Evolutionary conservation across 140 eudicot genomes (phyloP).

Genomic region (Senecio squalidus): DNA sequence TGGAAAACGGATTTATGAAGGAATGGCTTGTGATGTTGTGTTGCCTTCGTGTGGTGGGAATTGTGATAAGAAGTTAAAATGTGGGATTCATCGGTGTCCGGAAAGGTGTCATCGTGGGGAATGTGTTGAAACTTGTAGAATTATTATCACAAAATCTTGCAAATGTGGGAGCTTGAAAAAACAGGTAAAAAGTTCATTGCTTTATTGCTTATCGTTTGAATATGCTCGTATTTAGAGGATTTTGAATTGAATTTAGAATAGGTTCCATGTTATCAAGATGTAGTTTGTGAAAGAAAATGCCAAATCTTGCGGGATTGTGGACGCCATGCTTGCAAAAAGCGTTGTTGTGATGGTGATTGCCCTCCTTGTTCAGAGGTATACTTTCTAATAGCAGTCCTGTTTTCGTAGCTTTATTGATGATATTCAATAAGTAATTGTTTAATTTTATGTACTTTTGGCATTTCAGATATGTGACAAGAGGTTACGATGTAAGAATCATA

Average conservation of each 20-base stretch:
- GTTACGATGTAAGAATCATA: conserved; percentile 95
- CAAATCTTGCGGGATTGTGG: conserved; percentile 85
- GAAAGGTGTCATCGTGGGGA: conserved; percentile 90
- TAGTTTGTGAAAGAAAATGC: conserved; percentile 95
- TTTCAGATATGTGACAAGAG: conserved; percentile 88
- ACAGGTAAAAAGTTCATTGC: conserved; percentile 49
- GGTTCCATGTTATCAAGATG: conserved; percentile 98
- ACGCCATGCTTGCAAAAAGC: conserved; percentile 90
- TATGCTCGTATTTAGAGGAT: conserved; percentile 9
- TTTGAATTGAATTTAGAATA: conserved; percentile 53
- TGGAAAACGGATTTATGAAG: conserved; percentile 77
- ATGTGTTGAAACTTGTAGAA: conserved; percentile 77
- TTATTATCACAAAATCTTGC: conserved; percentile 61
- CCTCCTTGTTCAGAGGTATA: conserved; percentile 97
- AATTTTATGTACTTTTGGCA: neutral
- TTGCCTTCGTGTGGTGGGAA: conserved; percentile 83
- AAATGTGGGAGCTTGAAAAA: conserved; percentile 95
- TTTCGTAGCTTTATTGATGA: conserved; percentile 1
- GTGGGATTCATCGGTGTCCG: conserved; percentile 81
- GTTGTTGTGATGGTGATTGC: conserved; percentile 96
- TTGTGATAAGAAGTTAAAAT: conserved; percentile 70
- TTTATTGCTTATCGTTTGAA: conserved; percentile 4
- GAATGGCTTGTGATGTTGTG: conserved; percentile 85
- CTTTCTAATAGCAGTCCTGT: neutral
- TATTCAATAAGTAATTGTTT: neutral